phyloP scores from a whole-genome alignment of 257 asterid genomes.

The Salvia rosmarinus region DNA sequence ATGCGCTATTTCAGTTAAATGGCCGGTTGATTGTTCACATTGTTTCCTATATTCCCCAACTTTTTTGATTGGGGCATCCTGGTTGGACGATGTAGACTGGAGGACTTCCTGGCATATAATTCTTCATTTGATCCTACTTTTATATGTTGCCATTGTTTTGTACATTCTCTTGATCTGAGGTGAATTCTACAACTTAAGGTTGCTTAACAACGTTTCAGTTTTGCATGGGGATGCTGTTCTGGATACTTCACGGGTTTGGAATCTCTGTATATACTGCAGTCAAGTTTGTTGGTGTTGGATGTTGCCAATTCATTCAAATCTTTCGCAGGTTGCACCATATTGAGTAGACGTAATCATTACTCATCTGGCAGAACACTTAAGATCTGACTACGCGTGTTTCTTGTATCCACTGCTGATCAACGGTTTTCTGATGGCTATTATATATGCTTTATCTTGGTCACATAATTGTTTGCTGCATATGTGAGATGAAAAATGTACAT shows the following conservation, averaged over 20 bases:
- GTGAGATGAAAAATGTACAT: slow-evolving; percentile 13
- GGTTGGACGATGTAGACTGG: slow-evolving; percentile 10
- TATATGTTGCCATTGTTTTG: not conserved
- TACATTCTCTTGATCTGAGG: slow-evolving; percentile 18
- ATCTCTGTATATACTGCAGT: slow-evolving; percentile 28
- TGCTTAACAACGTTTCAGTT: slow-evolving; percentile 54
- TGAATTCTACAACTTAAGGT: slow-evolving; percentile 27
- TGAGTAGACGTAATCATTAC: slow-evolving; percentile 89
- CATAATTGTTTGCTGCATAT: slow-evolving; percentile 1
- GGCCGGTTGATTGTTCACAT: not conserved
- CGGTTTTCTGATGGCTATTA: slow-evolving; percentile 8
- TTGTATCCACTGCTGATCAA: slow-evolving; percentile 63
- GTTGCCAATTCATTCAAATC: slow-evolving; percentile 27
- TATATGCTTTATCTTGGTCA: slow-evolving; percentile 22
- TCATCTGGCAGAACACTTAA: slow-evolving; percentile 77
- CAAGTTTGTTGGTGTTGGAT: slow-evolving; percentile 28
- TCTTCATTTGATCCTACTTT: slow-evolving; percentile 10
- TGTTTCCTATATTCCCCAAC: slow-evolving; percentile 4
- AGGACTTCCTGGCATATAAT: slow-evolving; percentile 7
- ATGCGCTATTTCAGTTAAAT: not conserved
- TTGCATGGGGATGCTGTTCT: slow-evolving; percentile 98
- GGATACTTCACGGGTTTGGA: slow-evolving; percentile 78
- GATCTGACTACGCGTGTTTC: slow-evolving; percentile 82
- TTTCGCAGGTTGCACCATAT: slow-evolving; percentile 82
- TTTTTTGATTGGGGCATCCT: not conserved